phyloP scores from a whole-genome alignment of 1,284 basidiomycete genomes.

The Sanghuangporus baumii region DNA sequence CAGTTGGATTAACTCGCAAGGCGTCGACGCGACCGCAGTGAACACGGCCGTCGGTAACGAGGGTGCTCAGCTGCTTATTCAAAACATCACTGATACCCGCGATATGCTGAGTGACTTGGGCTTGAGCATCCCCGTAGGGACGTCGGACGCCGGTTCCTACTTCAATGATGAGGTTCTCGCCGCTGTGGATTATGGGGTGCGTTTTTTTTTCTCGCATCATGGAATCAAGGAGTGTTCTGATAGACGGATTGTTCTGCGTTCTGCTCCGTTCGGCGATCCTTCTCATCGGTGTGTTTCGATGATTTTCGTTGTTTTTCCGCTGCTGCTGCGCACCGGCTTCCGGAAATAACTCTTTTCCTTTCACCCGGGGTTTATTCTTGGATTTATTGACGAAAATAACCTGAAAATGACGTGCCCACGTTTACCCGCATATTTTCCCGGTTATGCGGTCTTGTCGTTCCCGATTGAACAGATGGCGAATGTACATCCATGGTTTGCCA shows the following conservation, averaged over 20 bases:
- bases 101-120: constrained; percentile 45
- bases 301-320: no score
- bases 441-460: constrained; percentile 7
- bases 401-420: neutral
- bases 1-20: constrained; percentile 50
- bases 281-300: neutral
- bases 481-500: constrained; percentile 85
- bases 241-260: neutral
- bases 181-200: constrained; percentile 71
- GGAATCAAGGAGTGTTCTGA: neutral
- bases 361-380: neutral
- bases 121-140: constrained; percentile 72
- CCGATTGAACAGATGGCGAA: constrained; percentile 53
- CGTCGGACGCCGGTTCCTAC: constrained; percentile 84
- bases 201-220: constrained; percentile 23
- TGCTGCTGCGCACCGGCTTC: constrained; percentile 8
- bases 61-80: constrained; percentile 45
- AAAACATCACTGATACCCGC: constrained; percentile 62
- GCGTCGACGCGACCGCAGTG: constrained; percentile 30
- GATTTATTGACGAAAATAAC: neutral
- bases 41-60: constrained; percentile 50
- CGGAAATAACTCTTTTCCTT: neutral
- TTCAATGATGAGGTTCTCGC: constrained; percentile 70
- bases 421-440: neutral
- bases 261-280: neutral